Evolutionary conservation across 768 basidiomycete genomes (phyloP), one percentile per base, ranked within the genome.

Genomic region (Xerocomellus dryophilus): DNA sequence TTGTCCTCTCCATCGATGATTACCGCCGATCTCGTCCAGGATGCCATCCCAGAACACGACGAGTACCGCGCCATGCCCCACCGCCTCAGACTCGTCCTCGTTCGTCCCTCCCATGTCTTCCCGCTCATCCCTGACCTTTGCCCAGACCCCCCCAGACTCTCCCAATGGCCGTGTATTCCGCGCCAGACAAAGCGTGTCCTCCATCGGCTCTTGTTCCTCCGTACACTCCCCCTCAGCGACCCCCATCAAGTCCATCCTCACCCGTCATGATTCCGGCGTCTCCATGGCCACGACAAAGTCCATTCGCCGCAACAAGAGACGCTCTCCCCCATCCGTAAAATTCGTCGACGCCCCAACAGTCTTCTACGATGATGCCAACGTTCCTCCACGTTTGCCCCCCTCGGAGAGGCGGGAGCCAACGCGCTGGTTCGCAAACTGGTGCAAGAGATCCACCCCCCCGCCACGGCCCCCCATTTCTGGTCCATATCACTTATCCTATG

Each of bases 291-390:
- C 65, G 17, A 64, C 74, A 23, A 59, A 53, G 38, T 60, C 59
- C 23, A 45, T 55, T 12, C 57, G 65, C 32, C 59, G 69, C 17
- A 63, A 57, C 54, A 73, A 62, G 57, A 72, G 44, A 27, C 71
- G 68, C n/a, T 65, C 69, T 7, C 59, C 72, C 11, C 63, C 71
- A 49, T 85, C 83, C 32, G 87, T 89, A 46, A 89, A 85, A 59
- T 89, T 88, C 57, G 82, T 83, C 27, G 84, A 86, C 53, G 73
- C 75, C 49, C 85, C 86, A 15, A 85, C 78, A 3, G 74, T 86
- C 9, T 79, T 85, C 62, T 83, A 84, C 51, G 56, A 58, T 7
- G 36, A 64, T 34, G 53, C 40, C 23, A 49, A 58, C 50, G 10
- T 50, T 12, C 54, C 65, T n/a, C 58, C 38, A 2, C 61, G 43